Evolutionary conservation across 1,284 basidiomycete genomes (phyloP), one percentile per base, ranked within the genome.

Genomic region (Boletus hoseneyae): DNA sequence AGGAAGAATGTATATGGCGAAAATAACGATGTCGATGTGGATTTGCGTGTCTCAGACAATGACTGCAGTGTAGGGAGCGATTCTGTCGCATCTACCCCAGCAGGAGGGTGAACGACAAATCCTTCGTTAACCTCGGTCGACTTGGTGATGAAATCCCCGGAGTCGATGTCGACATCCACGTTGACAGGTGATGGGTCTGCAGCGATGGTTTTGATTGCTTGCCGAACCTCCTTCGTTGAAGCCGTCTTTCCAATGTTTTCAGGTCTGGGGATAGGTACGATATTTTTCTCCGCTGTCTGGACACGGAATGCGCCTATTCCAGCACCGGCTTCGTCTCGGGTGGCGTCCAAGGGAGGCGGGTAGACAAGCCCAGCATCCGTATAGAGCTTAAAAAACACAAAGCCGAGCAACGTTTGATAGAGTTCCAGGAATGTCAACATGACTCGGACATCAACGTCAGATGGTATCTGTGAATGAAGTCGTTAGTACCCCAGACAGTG

Each of bases 351-450:
- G 19, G 92, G 90, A 3, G 97, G 97, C 19, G 97, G 97, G 67
- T 99, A 99, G 33, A 95, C 85, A 36, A 99, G 79, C 58, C 92
- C 92, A 47, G 82, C 82, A 64, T 97, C 94, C n/a, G 90, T 88
- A 74, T 96, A 99, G 19, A 99, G 82, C 73, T 97, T 97, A 83
- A 93, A 99, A 64, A 97, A 87, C 12, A 95, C 89, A 63, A 99
- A 99, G 16, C 93, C 92, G 40, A 97, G 83, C 12, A 98, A 73
- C 1, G 96, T 99, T 72, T 99, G 95, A 72, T 99, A 99, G 9
- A 99, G 81, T 70, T 99, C 97, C 63, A 99, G 74, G 79, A 99
- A 99, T 11, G 97, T 99, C 59, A 97, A 73, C 88, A 99, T 97
- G 48, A 99, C 96, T 45, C 97, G 87, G 65, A 97, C 91, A 70